A percentile compares a stretch with the other conserved stretches of the same genome.
These are phyloP conservation scores for Lasiodiplodia hormozganensis DNA, from an alignment of 2,329 filamentous ascomycete species.

Conservation along the genomic window DNA sequence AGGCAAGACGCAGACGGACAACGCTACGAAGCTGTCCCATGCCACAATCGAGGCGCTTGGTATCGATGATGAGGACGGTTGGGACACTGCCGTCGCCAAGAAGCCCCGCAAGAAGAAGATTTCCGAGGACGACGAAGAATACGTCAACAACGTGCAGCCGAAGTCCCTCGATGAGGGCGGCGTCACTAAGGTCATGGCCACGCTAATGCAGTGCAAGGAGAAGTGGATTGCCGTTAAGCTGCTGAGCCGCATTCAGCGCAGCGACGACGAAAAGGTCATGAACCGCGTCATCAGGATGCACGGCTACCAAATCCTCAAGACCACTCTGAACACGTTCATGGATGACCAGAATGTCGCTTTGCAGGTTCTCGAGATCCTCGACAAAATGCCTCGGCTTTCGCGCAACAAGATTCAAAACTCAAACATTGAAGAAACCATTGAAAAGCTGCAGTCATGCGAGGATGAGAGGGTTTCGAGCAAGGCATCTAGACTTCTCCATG, in stretches of 20 bases:
- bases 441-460: constrained; percentile 69
- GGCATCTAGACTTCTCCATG: constrained; percentile 74
- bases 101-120: constrained; percentile 91
- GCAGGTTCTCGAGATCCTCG: constrained; percentile 87
- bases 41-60: constrained; percentile 93
- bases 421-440: constrained; percentile 85
- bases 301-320: constrained; percentile 93
- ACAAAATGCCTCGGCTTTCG: constrained; percentile 87
- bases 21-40: constrained; percentile 87
- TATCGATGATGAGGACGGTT: constrained; percentile 89
- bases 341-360: constrained; percentile 90
- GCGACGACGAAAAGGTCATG: constrained; percentile 84
- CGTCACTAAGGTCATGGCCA: constrained; percentile 93
- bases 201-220: constrained; percentile 96
- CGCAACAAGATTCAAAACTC: constrained; percentile 97
- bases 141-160: constrained; percentile 86
- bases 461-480: constrained; percentile 78
- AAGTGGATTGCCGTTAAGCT: constrained; percentile 99
- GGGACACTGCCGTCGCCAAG: constrained; percentile 89
- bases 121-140: constrained; percentile 92
- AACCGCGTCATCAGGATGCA: constrained; percentile 95
- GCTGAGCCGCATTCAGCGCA: constrained; percentile 84
- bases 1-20: constrained; percentile 96
- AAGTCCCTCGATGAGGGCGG: constrained; percentile 80
- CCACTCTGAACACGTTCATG: constrained; percentile 81